These are phyloP conservation scores for Letharia columbiana DNA, from an alignment of 495 filamentous ascomycete genomes.

Conservation along the genomic window DNA sequence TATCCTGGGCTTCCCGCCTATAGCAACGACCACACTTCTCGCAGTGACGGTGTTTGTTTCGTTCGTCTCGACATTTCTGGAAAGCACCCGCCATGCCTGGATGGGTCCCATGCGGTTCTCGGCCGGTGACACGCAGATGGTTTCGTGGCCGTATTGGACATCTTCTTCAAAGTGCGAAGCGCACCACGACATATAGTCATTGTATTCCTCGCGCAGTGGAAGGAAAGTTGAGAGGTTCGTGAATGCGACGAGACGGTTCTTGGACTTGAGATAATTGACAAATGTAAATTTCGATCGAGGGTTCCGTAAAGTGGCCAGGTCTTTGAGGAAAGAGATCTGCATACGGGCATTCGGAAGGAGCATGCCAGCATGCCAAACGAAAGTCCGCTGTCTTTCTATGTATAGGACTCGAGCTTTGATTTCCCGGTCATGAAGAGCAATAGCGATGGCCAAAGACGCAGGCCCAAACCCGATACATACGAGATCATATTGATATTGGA, in stretches of 20 bases:
- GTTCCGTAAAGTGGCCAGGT: conserved; percentile 80
- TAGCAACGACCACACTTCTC: conserved; percentile 76
- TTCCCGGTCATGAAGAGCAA: conserved; percentile 72
- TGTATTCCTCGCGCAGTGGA: conserved; percentile 79
- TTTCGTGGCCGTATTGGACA: conserved; percentile 72
- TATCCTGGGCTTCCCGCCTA: conserved; percentile 73
- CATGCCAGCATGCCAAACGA: conserved; percentile 94
- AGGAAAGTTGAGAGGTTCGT: conserved; percentile 85
- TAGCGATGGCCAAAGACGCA: conserved; percentile 84
- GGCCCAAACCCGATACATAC: conserved; percentile 92
- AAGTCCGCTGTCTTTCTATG: conserved; percentile 73
- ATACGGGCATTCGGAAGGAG: conserved; percentile 85
- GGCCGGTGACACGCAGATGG: conserved; percentile 50
- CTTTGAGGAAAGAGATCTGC: conserved; percentile 98
- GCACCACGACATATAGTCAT: conserved; percentile 94
- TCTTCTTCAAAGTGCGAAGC: conserved; percentile 68
- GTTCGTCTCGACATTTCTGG: conserved; percentile 44
- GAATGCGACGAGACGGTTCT: conserved; percentile 74
- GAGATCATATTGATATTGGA: conserved; percentile 62
- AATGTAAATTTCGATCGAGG: conserved; percentile 91
- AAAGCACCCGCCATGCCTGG: conserved; percentile 47
- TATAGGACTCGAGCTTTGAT: conserved; percentile 53
- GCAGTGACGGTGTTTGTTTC: conserved; percentile 48
- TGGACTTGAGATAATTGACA: conserved; percentile 79
- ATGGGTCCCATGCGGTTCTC: conserved; percentile 35